Conservation (phyloP, 495 filamentous ascomycete species). For the Penicillium herquei region DNA sequence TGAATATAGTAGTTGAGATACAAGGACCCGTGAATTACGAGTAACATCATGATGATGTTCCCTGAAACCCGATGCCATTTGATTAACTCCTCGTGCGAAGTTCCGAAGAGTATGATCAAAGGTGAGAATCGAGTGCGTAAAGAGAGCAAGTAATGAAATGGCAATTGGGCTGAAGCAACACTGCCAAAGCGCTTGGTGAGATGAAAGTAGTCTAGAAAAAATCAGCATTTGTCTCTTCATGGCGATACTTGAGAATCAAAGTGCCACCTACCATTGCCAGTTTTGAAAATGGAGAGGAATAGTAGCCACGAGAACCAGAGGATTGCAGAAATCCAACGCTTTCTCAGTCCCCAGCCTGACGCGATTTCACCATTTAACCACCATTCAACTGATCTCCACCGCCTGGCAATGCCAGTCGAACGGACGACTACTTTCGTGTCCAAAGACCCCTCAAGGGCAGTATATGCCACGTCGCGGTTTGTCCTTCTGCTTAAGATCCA, state of each 20-base stretch:
- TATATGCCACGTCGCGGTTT: background rate
- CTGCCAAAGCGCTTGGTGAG: conserved; percentile 8
- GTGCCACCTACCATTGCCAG: conserved; percentile 8
- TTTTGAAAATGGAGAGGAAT: conserved; percentile 5
- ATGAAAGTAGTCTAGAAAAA: conserved; percentile 8
- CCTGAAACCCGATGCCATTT: conserved; percentile 9
- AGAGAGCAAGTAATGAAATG: conserved; percentile 3
- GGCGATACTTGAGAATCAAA: background rate
- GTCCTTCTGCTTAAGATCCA: background rate
- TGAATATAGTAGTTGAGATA: conserved; percentile 10
- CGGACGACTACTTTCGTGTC: background rate
- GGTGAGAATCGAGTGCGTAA: conserved; percentile 9
- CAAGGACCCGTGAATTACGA: background rate
- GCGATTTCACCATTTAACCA: conserved; percentile 8
- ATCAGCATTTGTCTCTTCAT: background rate
- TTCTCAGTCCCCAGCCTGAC: conserved; percentile 5
- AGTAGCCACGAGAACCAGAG: conserved; percentile 5
- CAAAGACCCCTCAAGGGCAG: background rate
- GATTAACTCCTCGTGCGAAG: conserved; percentile 5
- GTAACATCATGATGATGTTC: conserved; percentile 4
- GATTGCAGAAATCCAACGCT: conserved; percentile 4
- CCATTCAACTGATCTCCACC: conserved; percentile 2
- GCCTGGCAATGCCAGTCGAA: background rate
- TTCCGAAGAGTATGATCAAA: background rate
- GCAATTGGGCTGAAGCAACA: conserved; percentile 8